Evolutionary conservation across 2,329 filamentous ascomycete genomes (phyloP).

Genomic region (Trichophyton rubrum): DNA sequence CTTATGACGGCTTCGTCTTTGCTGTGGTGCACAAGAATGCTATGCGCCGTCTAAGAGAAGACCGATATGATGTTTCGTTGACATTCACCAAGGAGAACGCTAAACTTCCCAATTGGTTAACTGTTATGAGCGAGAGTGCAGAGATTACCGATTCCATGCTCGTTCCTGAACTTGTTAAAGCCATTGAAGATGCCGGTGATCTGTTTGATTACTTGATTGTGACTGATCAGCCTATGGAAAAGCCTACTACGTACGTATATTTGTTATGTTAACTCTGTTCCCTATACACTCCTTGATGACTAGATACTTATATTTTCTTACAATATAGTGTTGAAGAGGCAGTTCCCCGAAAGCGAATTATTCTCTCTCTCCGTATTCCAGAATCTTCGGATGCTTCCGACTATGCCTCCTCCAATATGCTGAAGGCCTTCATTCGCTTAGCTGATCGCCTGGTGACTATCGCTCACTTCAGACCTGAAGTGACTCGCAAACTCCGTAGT

Average conservation of each 20-base stretch:
- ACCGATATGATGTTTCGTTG: slow-evolving; percentile 87
- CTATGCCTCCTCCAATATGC: slow-evolving; percentile 58
- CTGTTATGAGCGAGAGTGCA: slow-evolving; percentile 92
- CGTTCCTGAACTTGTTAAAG: slow-evolving; percentile 74
- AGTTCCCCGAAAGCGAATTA: slow-evolving; percentile 70
- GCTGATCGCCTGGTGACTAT: slow-evolving; percentile 63
- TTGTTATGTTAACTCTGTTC: background rate
- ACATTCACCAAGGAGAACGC: slow-evolving; percentile 85
- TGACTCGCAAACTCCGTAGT: slow-evolving; percentile 67
- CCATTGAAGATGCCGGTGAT: slow-evolving; percentile 65
- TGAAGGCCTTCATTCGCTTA: slow-evolving; percentile 71
- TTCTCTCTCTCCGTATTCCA: slow-evolving; percentile 58
- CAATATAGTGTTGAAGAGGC: slow-evolving; percentile 64
- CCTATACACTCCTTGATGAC: background rate
- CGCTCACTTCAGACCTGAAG: slow-evolving; percentile 82
- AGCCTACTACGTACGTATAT: slow-evolving; percentile 63
- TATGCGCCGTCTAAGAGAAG: slow-evolving; percentile 82
- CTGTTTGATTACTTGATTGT: slow-evolving; percentile 77
- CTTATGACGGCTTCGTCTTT: slow-evolving; percentile 86
- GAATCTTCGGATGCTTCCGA: slow-evolving; percentile 58
- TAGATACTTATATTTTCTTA: slow-evolving; percentile 2
- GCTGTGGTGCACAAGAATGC: slow-evolving; percentile 87
- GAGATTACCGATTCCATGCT: slow-evolving; percentile 83
- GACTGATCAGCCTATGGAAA: slow-evolving; percentile 77
- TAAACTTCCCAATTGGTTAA: slow-evolving; percentile 81